A percentile compares a stretch with the other conserved stretches of the same genome.
phyloP scores from a whole-genome alignment of 768 basidiomycete species.

The Roridomyces roridus region DNA sequence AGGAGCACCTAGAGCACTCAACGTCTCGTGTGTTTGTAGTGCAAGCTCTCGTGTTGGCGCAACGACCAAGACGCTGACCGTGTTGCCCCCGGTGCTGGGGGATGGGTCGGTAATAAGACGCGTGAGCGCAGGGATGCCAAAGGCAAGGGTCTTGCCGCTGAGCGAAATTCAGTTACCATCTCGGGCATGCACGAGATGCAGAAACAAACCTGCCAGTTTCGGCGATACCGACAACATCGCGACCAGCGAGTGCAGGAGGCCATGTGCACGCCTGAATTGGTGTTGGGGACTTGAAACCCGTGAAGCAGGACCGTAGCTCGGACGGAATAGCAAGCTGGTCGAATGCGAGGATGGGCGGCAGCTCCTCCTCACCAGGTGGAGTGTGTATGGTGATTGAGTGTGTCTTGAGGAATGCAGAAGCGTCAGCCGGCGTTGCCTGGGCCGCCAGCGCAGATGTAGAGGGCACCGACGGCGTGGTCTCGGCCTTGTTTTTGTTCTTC shows the following conservation, averaged over 20 bases:
- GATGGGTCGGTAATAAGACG: conserved; percentile 56
- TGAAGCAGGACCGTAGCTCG: conserved; percentile 66
- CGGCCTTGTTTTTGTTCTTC: conserved; percentile 37
- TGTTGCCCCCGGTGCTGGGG: conserved; percentile 37
- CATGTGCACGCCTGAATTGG: conserved; percentile 96
- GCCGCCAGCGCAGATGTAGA: conserved; percentile 29
- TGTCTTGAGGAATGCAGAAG: conserved; percentile 68
- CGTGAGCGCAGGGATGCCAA: conserved; percentile 89
- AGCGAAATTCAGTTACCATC: conserved; percentile 7
- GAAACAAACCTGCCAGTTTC: conserved; percentile 83
- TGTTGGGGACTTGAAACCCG: conserved; percentile 83
- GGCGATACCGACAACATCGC: conserved; percentile 94
- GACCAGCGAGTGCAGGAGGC: conserved; percentile 82
- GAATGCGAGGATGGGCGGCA: conserved; percentile 78
- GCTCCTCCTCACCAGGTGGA: conserved; percentile 47
- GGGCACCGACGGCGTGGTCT: conserved; percentile 22
- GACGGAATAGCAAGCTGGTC: conserved; percentile 70
- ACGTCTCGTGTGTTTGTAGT: conserved; percentile 89
- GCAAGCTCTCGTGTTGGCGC: conserved; percentile 97
- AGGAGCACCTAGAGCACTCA: conserved; percentile 73
- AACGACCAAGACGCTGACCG: conserved; percentile 76
- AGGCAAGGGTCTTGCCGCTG: conserved; percentile 96
- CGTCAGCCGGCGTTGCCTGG: conserved; percentile 44
- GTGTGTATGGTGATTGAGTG: conserved; percentile 79
- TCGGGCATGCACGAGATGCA: not conserved